Evolutionary conservation across 176 grass and related monocot genomes (phyloP).

Genomic region (Oryza glaberrima): DNA sequence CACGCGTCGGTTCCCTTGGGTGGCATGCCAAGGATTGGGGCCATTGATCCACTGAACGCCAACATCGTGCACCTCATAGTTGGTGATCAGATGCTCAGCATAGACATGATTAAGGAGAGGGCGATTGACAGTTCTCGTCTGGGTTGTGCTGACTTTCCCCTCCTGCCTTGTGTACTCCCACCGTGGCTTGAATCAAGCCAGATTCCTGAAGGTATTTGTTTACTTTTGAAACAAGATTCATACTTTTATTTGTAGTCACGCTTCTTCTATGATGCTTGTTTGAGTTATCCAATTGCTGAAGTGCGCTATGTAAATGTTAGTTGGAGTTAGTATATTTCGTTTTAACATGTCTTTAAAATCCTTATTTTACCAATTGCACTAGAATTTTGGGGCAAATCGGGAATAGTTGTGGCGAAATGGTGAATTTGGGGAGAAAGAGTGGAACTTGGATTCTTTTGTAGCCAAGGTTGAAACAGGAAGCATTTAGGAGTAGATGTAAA

Average conservation of each 20-base stretch:
- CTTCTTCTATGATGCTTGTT: too few relatives aligned
- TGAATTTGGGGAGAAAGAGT: not conserved
- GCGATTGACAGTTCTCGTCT: not conserved
- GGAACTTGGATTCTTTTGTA: too few relatives aligned
- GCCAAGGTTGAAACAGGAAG: too few relatives aligned
- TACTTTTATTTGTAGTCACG: too few relatives aligned
- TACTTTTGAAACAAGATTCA: too few relatives aligned
- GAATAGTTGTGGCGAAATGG: not conserved
- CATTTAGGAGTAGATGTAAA: too few relatives aligned
- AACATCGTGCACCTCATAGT: not conserved
- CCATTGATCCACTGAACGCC: conserved; percentile 18
- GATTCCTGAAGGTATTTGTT: not conserved
- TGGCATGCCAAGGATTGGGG: not conserved
- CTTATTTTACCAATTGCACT: not conserved
- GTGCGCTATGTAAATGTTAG: too few relatives aligned
- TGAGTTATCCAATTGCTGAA: too few relatives aligned
- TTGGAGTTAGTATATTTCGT: too few relatives aligned
- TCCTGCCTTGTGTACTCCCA: not conserved
- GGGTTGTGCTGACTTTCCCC: not conserved
- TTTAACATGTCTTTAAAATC: not conserved
- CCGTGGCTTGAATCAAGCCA: not conserved
- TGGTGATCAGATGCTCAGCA: not conserved
- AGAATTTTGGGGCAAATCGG: not conserved
- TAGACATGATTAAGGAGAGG: not conserved
- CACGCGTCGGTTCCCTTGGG: not conserved